Conservation (phyloP, 768 basidiomycete genomes). For the Lentinula boryana region DNA sequence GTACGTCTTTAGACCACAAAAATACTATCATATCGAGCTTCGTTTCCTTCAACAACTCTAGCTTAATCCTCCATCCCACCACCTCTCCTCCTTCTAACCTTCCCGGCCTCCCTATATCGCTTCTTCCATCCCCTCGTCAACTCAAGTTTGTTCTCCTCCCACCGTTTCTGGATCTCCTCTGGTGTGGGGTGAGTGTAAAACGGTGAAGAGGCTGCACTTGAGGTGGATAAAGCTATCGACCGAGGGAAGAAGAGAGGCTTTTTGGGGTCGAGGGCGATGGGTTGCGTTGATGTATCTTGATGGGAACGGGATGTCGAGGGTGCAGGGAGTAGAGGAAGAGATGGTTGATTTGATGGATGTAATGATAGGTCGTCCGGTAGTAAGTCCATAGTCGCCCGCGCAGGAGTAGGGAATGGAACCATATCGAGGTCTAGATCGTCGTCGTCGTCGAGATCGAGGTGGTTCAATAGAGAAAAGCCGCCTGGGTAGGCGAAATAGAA, state of each 20-base stretch:
- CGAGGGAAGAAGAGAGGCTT: conserved; percentile 63
- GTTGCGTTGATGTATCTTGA: conserved; percentile 20
- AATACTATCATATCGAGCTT: too few species aligned
- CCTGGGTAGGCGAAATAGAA: conserved; percentile 25
- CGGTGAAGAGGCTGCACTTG: not conserved
- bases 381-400: conserved; percentile 8
- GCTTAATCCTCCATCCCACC: conserved; percentile 28
- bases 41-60: conserved; percentile 12
- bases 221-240: conserved; percentile 10
- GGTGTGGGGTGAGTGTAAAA: conserved; percentile 27
- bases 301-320: not conserved
- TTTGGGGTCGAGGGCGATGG: conserved; percentile 42
- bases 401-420: conserved; percentile 13
- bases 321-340: not conserved
- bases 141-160: conserved; percentile 65
- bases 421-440: conserved; percentile 34
- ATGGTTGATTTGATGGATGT: not conserved
- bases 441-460: conserved; percentile 70
- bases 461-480: conserved; percentile 70
- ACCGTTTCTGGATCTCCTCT: conserved; percentile 59
- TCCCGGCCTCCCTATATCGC: conserved; percentile 69
- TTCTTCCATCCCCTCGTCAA: conserved; percentile 77
- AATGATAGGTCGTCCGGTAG: conserved; percentile 5
- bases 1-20: too few species aligned
- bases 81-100: conserved; percentile 49